Evolutionary conservation across 2,329 filamentous ascomycete genomes (phyloP).

Genomic region (Phialemoniopsis sp.): DNA sequence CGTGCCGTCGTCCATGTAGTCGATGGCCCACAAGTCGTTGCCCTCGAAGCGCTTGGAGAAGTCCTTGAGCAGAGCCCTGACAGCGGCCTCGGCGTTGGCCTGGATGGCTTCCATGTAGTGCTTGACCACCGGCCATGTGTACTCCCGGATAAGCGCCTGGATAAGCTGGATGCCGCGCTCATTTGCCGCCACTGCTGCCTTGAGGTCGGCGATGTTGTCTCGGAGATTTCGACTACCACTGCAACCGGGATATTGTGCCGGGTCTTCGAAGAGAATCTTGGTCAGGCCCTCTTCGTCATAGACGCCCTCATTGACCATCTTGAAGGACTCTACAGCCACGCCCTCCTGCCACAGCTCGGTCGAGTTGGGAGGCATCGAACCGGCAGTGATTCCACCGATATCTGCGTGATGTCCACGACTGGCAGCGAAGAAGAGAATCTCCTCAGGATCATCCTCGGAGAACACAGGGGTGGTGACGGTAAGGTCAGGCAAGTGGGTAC

Average conservation of each 20-base stretch:
- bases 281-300: slow-evolving; percentile 69
- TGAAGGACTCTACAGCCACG: slow-evolving; percentile 51
- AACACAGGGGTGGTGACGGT: slow-evolving; percentile 70
- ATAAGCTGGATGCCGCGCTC: slow-evolving; percentile 73
- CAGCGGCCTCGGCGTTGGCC: slow-evolving; percentile 67
- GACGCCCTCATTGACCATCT: slow-evolving; percentile 64
- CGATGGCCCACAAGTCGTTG: slow-evolving; percentile 20
- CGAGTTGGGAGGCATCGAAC: slow-evolving; percentile 70
- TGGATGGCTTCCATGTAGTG: slow-evolving; percentile 79
- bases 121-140: slow-evolving; percentile 66
- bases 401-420: slow-evolving; percentile 69
- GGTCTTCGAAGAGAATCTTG: slow-evolving; percentile 56
- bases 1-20: slow-evolving; percentile 36
- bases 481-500: slow-evolving; percentile 70
- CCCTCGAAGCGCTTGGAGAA: slow-evolving; percentile 50
- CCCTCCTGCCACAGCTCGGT: slow-evolving; percentile 56
- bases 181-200: slow-evolving; percentile 72
- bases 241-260: slow-evolving; percentile 64
- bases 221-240: slow-evolving; percentile 65
- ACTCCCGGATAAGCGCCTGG: slow-evolving; percentile 66
- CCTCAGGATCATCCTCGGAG: slow-evolving; percentile 46
- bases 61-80: slow-evolving; percentile 65
- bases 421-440: slow-evolving; percentile 72
- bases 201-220: slow-evolving; percentile 74
- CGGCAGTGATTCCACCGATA: slow-evolving; percentile 65